Evolutionary conservation across 2,329 filamentous ascomycete species (phyloP).

Genomic region (Lachnellula occidentalis): DNA sequence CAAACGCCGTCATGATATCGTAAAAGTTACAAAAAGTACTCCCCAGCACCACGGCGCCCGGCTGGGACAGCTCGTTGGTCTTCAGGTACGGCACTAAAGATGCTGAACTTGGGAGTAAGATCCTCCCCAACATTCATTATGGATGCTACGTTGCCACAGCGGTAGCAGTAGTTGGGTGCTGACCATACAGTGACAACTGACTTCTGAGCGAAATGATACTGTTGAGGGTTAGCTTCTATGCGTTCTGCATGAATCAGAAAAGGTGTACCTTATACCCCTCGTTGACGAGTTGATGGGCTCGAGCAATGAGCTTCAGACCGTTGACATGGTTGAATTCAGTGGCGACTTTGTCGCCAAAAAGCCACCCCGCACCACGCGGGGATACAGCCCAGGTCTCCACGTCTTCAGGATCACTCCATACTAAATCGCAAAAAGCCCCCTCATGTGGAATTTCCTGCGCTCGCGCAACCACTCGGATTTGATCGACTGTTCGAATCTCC

Average conservation of each 20-base stretch:
- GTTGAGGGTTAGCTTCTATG: slow-evolving; percentile 25
- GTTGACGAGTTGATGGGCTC: slow-evolving; percentile 70
- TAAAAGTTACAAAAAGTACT: slow-evolving; percentile 55
- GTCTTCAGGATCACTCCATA: slow-evolving; percentile 71
- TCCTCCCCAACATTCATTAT: slow-evolving; percentile 89
- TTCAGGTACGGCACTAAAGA: slow-evolving; percentile 85
- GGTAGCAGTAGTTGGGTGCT: slow-evolving; percentile 43
- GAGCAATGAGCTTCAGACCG: slow-evolving; percentile 63
- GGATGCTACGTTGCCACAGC: slow-evolving; percentile 53
- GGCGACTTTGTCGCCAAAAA: slow-evolving; percentile 57
- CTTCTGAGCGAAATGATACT: slow-evolving; percentile 92
- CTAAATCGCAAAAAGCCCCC: slow-evolving; percentile 70
- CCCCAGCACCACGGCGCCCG: slow-evolving; percentile 59
- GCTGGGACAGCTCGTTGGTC: slow-evolving; percentile 75
- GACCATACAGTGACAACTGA: slow-evolving; percentile 78
- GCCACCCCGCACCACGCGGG: slow-evolving; percentile 57
- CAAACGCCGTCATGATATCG: neutral
- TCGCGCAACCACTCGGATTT: slow-evolving; percentile 67
- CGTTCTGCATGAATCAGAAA: neutral
- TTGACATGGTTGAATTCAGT: slow-evolving; percentile 76
- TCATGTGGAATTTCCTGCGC: slow-evolving; percentile 74
- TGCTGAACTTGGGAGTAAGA: slow-evolving; percentile 84
- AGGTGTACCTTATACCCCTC: slow-evolving; percentile 63
- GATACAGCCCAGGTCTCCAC: slow-evolving; percentile 67
- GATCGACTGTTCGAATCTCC: slow-evolving; percentile 69